phyloP scores from a whole-genome alignment of 2,329 filamentous ascomycete species.

The Septoria linicola region DNA sequence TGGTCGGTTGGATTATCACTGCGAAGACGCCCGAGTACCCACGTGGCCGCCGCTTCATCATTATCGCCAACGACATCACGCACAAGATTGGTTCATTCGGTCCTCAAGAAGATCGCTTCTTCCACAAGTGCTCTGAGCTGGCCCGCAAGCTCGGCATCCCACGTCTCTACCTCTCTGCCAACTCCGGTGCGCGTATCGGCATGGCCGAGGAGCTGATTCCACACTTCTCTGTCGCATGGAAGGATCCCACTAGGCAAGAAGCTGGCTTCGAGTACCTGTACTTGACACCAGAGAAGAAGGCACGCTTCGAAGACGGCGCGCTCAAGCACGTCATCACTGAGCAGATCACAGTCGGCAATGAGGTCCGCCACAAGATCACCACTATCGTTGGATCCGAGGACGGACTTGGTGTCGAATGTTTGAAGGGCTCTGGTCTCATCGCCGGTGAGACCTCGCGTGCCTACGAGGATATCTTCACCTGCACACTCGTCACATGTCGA shows the following conservation, averaged over 20 bases:
- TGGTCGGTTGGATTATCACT: slow-evolving; percentile 97
- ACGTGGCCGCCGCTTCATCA: slow-evolving; percentile 84
- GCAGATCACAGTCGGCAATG: slow-evolving; percentile 77
- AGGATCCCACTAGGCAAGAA: slow-evolving; percentile 75
- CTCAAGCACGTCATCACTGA: slow-evolving; percentile 82
- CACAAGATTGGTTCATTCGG: slow-evolving; percentile 99
- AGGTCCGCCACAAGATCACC: slow-evolving; percentile 89
- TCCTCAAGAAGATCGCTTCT: slow-evolving; percentile 94
- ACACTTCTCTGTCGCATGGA: slow-evolving; percentile 97
- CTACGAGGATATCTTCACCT: slow-evolving; percentile 98
- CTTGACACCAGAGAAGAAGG: slow-evolving; percentile 80
- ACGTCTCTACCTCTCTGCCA: slow-evolving; percentile 95
- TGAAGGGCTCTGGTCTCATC: slow-evolving; percentile 96
- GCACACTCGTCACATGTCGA: slow-evolving; percentile 94
- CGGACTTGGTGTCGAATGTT: slow-evolving; percentile 93
- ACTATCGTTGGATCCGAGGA: slow-evolving; percentile 93
- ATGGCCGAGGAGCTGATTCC: slow-evolving; percentile 96
- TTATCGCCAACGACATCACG: slow-evolving; percentile 98
- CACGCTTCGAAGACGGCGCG: slow-evolving; percentile 77
- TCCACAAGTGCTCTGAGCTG: slow-evolving; percentile 97
- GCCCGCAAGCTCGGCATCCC: slow-evolving; percentile 93
- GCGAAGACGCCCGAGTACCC: slow-evolving; percentile 96
- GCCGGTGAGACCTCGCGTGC: slow-evolving; percentile 94
- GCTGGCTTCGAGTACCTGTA: slow-evolving; percentile 97
- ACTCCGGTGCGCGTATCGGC: slow-evolving; percentile 96